These are phyloP conservation scores for Hanseniaspora pseudoguilliermondii DNA, from an alignment of 805 yeast genomes.

Conservation along the genomic window DNA sequence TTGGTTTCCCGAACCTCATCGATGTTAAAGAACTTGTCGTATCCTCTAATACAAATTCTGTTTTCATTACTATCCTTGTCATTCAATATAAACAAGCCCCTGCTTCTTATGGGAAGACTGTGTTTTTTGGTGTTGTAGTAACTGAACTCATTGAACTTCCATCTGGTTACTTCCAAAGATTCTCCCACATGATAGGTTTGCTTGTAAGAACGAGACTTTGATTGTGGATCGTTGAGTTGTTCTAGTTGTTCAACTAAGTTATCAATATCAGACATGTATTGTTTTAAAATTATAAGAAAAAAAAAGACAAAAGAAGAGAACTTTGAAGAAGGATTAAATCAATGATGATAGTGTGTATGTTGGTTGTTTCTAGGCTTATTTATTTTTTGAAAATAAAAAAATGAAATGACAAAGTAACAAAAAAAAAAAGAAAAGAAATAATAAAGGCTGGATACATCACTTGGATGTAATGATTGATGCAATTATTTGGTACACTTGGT, in stretches of 20 bases:
- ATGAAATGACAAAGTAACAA: too few relatives aligned
- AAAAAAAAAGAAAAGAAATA: too few relatives aligned
- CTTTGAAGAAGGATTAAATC: too few relatives aligned
- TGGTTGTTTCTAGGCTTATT: too few relatives aligned
- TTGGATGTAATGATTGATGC: too few relatives aligned
- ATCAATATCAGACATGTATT: constrained; percentile 7
- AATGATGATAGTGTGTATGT: too few relatives aligned
- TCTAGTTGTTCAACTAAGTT: background rate
- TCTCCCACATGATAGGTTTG: constrained; percentile 16
- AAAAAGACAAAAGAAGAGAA: too few relatives aligned
- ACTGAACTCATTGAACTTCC: constrained; percentile 91
- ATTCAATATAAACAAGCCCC: constrained; percentile 62
- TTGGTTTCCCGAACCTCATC: constrained; percentile 48
- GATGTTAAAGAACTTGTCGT: constrained; percentile 84
- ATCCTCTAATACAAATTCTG: constrained; percentile 66
- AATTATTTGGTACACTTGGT: too few relatives aligned
- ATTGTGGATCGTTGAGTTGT: background rate
- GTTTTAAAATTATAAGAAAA: too few relatives aligned
- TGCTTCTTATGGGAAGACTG: constrained; percentile 55
- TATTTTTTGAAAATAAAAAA: too few relatives aligned
- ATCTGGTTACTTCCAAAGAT: constrained; percentile 28
- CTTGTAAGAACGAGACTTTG: constrained; percentile 18
- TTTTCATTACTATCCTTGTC: constrained; percentile 25
- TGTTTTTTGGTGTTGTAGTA: constrained; percentile 42
- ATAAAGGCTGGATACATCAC: too few relatives aligned